A percentile compares a stretch with the other conserved stretches of the same genome.
Evolutionary conservation across 2,329 filamentous ascomycete species (phyloP).

Genomic region (Tolypocladium endophyticum): DNA sequence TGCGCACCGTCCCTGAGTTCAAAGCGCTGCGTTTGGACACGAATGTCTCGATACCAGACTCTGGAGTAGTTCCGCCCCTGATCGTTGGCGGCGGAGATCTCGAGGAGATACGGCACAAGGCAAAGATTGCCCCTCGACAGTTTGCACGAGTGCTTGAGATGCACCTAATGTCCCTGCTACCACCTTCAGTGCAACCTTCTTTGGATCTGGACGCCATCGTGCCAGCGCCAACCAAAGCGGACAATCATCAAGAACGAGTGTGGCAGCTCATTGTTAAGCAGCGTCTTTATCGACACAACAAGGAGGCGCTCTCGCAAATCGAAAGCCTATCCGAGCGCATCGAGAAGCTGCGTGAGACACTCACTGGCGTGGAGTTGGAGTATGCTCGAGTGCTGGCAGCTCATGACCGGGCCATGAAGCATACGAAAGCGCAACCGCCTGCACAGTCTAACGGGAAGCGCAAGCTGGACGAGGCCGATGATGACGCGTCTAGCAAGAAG

Average conservation of each 20-base stretch:
- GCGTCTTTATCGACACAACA: constrained; percentile 65
- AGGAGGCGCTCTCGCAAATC: constrained; percentile 58
- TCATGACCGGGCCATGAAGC: constrained; percentile 26
- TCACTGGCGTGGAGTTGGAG: constrained; percentile 59
- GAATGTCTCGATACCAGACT: constrained; percentile 34
- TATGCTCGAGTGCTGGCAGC: constrained; percentile 55
- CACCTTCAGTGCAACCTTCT: constrained; percentile 43
- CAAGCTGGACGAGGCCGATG: constrained; percentile 25
- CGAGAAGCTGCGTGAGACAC: constrained; percentile 60
- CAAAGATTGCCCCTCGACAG: constrained; percentile 69
- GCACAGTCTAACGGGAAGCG: constrained; percentile 31
- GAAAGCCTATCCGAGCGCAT: constrained; percentile 53
- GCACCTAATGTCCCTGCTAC: constrained; percentile 54
- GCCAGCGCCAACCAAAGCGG: constrained; percentile 36
- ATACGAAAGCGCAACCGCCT: constrained; percentile 8
- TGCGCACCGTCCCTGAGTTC: constrained; percentile 51
- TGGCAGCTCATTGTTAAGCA: constrained; percentile 72
- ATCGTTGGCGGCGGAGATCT: constrained; percentile 50
- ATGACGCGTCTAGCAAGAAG: constrained; percentile 31
- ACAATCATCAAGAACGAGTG: constrained; percentile 54
- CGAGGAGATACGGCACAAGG: constrained; percentile 44
- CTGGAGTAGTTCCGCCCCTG: constrained; percentile 33
- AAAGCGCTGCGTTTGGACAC: constrained; percentile 44
- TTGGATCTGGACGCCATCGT: constrained; percentile 30
- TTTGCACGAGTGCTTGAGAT: constrained; percentile 68